Evolutionary conservation across 192 early-diverging fungal species (phyloP).

Genomic region (Coemansia sp.): DNA sequence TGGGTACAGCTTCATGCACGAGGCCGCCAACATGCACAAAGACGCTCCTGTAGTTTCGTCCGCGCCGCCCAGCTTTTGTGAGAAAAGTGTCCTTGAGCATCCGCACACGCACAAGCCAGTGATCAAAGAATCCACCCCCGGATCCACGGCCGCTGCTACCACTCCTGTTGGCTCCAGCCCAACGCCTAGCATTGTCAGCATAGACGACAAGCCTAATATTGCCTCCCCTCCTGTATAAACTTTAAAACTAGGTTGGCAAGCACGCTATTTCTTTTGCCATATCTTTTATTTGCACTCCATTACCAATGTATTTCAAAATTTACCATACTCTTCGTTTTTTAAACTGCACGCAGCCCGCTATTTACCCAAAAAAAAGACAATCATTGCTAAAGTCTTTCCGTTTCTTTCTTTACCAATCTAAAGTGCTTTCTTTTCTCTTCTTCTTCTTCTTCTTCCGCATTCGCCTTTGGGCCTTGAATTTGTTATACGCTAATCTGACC

Average conservation of each 20-base stretch:
- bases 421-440: not conserved
- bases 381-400: not conserved
- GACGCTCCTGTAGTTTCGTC: not conserved
- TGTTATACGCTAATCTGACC: not conserved
- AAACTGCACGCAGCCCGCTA: no score
- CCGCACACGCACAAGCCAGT: slow-evolving; percentile 30
- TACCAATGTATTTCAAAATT: not conserved
- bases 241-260: not conserved
- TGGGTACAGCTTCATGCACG: slow-evolving; percentile 47
- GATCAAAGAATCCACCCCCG: slow-evolving; percentile 19
- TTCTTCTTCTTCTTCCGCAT: not conserved
- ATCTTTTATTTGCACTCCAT: not conserved
- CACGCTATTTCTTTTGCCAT: not conserved
- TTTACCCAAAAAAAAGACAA: no score
- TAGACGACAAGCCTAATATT: not conserved
- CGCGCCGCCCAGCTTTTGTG: slow-evolving; percentile 18
- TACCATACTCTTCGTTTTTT: no score
- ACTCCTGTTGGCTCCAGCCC: not conserved
- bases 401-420: not conserved
- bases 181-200: not conserved
- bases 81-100: slow-evolving; percentile 21
- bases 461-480: not conserved
- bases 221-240: slow-evolving; percentile 3
- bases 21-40: slow-evolving; percentile 15
- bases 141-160: slow-evolving; percentile 4